phyloP scores from a whole-genome alignment of 1,284 basidiomycete species.

The Hemileccinum hortonii region DNA sequence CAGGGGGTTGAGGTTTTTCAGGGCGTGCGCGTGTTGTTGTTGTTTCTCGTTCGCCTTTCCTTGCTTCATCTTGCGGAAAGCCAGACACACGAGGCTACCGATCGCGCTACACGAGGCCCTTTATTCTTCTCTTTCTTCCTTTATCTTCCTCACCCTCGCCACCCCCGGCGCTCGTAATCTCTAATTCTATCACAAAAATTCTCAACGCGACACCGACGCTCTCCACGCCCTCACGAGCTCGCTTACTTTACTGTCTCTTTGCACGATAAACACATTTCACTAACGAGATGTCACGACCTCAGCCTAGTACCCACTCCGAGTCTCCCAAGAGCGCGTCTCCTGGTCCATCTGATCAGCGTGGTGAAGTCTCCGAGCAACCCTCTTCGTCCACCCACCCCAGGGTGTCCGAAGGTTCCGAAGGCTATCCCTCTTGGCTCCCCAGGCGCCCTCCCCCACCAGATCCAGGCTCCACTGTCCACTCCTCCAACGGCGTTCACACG shows the following conservation, averaged over 20 bases:
- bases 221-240: conserved; percentile 35
- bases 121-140: conserved; percentile 7
- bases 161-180: conserved; percentile 14
- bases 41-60: conserved; percentile 19
- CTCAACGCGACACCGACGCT: conserved; percentile 33
- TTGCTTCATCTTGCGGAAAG: conserved; percentile 32
- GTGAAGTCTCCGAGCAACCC: conserved; percentile 34
- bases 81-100: conserved; percentile 45
- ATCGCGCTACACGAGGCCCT: conserved; percentile 45
- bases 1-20: conserved; percentile 37
- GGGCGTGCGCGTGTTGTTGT: conserved; percentile 34
- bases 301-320: conserved; percentile 37
- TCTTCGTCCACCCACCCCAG: conserved; percentile 38
- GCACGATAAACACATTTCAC: conserved; percentile 33
- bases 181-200: conserved; percentile 24
- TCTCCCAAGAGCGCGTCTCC: conserved; percentile 34
- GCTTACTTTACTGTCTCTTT: conserved; percentile 24
- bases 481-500: conserved; percentile 45
- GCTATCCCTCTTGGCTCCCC: conserved; percentile 80
- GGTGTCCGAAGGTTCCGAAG: conserved; percentile 55
- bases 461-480: conserved; percentile 68
- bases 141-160: conserved; percentile 15
- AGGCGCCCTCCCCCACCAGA: conserved; percentile 71
- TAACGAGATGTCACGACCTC: conserved; percentile 51
- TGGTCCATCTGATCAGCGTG: conserved; percentile 29